phyloP scores from a whole-genome alignment of 495 filamentous ascomycete genomes.

The Penicillium robsamsonii region DNA sequence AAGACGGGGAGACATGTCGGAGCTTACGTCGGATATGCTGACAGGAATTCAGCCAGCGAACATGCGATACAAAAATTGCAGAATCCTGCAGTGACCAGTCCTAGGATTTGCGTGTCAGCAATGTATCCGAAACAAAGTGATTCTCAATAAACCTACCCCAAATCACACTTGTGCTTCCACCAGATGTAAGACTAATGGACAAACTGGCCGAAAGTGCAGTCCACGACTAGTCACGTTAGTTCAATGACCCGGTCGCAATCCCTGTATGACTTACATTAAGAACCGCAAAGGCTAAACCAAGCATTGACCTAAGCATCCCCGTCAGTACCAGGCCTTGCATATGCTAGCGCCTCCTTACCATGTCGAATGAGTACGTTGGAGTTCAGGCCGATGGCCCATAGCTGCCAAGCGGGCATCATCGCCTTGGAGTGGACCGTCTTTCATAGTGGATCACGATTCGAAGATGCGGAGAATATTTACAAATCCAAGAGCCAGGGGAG shows the following conservation, averaged over 20 bases:
- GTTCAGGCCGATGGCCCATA: slow-evolving; percentile 60
- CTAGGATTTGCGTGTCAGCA: slow-evolving; percentile 26
- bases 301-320: slow-evolving; percentile 32
- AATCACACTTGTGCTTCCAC: slow-evolving; percentile 45
- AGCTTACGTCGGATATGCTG: slow-evolving; percentile 63
- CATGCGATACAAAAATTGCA: slow-evolving; percentile 67
- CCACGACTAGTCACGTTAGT: slow-evolving; percentile 33
- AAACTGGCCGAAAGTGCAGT: slow-evolving; percentile 46
- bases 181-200: slow-evolving; percentile 44
- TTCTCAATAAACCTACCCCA: slow-evolving; percentile 35
- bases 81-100: slow-evolving; percentile 64
- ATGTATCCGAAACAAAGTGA: neutral
- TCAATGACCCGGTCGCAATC: neutral
- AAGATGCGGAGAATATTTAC: neutral
- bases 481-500: neutral
- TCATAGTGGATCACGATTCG: slow-evolving; percentile 11
- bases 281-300: slow-evolving; percentile 48
- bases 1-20: neutral
- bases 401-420: slow-evolving; percentile 51
- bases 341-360: slow-evolving; percentile 15
- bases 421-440: slow-evolving; percentile 23
- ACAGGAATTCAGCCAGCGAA: slow-evolving; percentile 67
- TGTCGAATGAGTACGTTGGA: slow-evolving; percentile 53
- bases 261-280: slow-evolving; percentile 33
- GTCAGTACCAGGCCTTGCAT: neutral